These are phyloP conservation scores for Phytopythium vexans DNA, from an alignment of 352 stramenopile species.

Conservation along the genomic window DNA sequence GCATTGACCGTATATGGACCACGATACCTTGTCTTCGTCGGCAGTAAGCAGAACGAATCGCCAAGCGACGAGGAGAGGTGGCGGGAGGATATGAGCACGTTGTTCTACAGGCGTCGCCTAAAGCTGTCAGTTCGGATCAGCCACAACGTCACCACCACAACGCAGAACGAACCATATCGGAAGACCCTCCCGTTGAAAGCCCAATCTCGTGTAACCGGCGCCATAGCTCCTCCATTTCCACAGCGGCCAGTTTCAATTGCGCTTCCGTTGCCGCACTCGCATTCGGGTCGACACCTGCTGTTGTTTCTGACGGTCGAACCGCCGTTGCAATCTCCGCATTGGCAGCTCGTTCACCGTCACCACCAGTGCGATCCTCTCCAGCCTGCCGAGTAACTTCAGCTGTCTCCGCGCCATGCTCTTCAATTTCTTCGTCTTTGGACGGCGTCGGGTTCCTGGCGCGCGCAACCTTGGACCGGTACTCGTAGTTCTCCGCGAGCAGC, in stretches of 20 bases:
- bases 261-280: constrained; percentile 40
- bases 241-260: constrained; percentile 63
- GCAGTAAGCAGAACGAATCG: constrained; percentile 83
- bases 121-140: not conserved
- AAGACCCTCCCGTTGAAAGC: constrained; percentile 45
- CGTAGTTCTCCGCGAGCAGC: constrained; percentile 75
- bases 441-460: constrained; percentile 30
- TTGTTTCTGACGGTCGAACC: not conserved
- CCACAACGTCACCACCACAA: not conserved
- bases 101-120: constrained; percentile 15
- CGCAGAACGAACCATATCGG: constrained; percentile 42
- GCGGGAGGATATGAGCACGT: constrained; percentile 71
- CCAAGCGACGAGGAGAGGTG: constrained; percentile 80
- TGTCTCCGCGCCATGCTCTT: not conserved
- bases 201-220: constrained; percentile 76
- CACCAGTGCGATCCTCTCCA: too few relatives aligned
- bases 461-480: constrained; percentile 69
- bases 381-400: not conserved
- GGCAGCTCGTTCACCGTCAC: not conserved
- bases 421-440: constrained; percentile 9
- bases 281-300: constrained; percentile 11
- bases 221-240: constrained; percentile 85
- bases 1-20: not conserved
- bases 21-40: constrained; percentile 53
- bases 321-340: too few relatives aligned